phyloP scores from a whole-genome alignment of 2,329 filamentous ascomycete species.

The Penicillium nordicum region DNA sequence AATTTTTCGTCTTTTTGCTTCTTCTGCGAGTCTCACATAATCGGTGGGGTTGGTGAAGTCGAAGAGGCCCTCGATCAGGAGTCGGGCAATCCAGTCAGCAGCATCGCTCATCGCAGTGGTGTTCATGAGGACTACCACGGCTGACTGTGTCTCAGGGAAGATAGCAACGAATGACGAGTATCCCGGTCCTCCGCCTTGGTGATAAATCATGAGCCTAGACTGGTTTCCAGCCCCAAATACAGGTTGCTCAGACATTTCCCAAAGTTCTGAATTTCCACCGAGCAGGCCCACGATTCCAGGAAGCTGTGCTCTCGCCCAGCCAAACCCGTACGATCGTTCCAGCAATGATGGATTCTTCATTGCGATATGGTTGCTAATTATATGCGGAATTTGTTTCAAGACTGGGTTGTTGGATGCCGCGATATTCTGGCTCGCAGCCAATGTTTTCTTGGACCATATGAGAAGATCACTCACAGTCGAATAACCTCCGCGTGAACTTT shows the following conservation, averaged over 20 bases:
- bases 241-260: background rate
- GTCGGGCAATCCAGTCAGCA: constrained; percentile 1
- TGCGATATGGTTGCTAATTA: background rate
- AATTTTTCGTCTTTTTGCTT: background rate
- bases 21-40: background rate
- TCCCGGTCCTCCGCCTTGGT: constrained; percentile 1
- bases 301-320: constrained; percentile 1
- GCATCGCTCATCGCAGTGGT: background rate
- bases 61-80: background rate
- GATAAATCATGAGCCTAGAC: constrained; percentile 1
- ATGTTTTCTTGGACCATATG: background rate
- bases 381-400: background rate
- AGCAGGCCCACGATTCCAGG: background rate
- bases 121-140: constrained; percentile 4
- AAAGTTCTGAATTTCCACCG: background rate
- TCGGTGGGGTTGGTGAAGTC: background rate
- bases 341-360: background rate
- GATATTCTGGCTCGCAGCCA: background rate
- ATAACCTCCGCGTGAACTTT: background rate
- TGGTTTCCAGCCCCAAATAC: background rate
- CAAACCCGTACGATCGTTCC: constrained; percentile 3
- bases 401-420: background rate
- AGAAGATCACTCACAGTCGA: constrained; percentile 6
- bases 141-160: constrained; percentile 6
- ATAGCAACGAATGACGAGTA: constrained; percentile 5